Conservation (phyloP, 352 stramenopile species). For the Sclerospora graminicola region DNA sequence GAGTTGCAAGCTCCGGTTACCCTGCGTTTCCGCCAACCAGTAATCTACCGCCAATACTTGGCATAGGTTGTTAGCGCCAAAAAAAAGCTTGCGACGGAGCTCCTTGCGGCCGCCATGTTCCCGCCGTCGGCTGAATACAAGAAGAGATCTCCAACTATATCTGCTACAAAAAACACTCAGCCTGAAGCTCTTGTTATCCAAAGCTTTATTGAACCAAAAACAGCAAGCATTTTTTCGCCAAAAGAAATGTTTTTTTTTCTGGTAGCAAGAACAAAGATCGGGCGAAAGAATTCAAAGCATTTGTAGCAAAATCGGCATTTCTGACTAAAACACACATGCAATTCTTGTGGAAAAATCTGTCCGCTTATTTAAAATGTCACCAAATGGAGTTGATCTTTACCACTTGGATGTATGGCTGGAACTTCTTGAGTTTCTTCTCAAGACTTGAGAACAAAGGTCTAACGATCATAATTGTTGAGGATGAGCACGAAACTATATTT, state of each 20-base stretch:
- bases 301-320: constrained; percentile 48
- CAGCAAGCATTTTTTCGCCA: constrained; percentile 4
- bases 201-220: constrained; percentile 23
- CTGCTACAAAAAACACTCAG: constrained; percentile 6
- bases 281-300: no score
- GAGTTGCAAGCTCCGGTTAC: no score
- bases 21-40: no score
- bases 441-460: no score
- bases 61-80: constrained; percentile 26
- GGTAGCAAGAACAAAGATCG: constrained; percentile 13
- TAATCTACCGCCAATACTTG: constrained; percentile 47
- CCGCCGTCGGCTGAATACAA: constrained; percentile 61
- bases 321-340: constrained; percentile 60
- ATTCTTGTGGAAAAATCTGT: constrained; percentile 50
- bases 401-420: constrained; percentile 59
- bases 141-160: constrained; percentile 11
- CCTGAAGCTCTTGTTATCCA: constrained; percentile 12
- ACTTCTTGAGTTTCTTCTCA: constrained; percentile 54
- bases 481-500: constrained; percentile 62
- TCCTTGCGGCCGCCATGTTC: constrained; percentile 53
- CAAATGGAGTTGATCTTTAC: constrained; percentile 61
- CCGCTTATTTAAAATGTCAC: constrained; percentile 51
- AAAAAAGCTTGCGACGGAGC: no score
- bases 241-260: constrained; percentile 8
- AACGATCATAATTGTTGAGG: constrained; percentile 59